Base-by-base conservation (phyloP, 75 land plant genomes). In the Pinus taeda region DNA sequence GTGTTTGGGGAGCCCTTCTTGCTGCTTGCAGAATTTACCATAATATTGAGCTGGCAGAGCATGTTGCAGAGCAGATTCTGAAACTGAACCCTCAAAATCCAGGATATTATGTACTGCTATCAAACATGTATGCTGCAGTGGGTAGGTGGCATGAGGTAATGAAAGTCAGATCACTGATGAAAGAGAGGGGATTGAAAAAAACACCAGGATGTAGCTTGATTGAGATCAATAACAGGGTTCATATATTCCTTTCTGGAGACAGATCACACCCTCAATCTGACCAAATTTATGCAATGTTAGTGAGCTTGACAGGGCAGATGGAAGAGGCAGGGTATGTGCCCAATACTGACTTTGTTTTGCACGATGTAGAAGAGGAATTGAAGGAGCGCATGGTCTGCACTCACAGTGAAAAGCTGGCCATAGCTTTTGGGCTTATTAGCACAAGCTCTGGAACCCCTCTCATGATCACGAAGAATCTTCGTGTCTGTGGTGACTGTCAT, bases 371-470 rank as follows among this genome's bases (percentile, higher is more conserved):
- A 58, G 61, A 74, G 57, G 4, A 74, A 12, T 30, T 56, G 7
- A 74, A 74, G 18, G 75, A 74, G 59, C 60, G 7, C 7, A 76
- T 66, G 53, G 77, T 76, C 30, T 76, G 78, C 36, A 20, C 39
- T 30, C 78, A 76, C 33, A 63, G 78, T 76, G 78, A 76, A 24
- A 76, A 66, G 73, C 70, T 63, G 78, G 78, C 78, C 26, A 76
- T 76, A 8, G 77, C 78, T 30, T 76, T 74, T 74, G 75, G 67
- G 29, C 75, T 74, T 26, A 58, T 58, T 21, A 74, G 59, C 59
- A 33, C 75, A 60, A 55, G 60, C 59, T 64, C 20, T 29, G 78
- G 78, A 17, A 76, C 69, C 30, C 60, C 78, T 29, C 36, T 76
- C 29, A 33, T 29, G 39, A 37, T 76, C 13, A 76, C 73, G 1